phyloP scores from a whole-genome alignment of 1,139 yeast genomes.

The Meyerozyma elateridarum region DNA sequence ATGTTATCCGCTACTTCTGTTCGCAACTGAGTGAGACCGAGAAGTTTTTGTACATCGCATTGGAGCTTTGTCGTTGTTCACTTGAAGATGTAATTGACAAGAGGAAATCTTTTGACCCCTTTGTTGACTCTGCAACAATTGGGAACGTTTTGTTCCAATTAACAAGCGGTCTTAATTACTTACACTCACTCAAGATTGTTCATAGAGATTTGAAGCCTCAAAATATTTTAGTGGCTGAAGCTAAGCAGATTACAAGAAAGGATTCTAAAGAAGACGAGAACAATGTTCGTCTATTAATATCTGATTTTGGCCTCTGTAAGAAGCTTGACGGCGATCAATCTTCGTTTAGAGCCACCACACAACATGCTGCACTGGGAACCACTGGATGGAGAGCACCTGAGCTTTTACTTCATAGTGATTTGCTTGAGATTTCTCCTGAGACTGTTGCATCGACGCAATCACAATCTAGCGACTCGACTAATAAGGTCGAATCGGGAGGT shows the following conservation, averaged over 20 bases:
- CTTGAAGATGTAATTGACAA: conserved; percentile 78
- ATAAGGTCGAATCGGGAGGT: conserved; percentile 16
- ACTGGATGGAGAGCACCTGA: conserved; percentile 99
- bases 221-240: conserved; percentile 80
- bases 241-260: conserved; percentile 29
- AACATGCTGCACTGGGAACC: conserved; percentile 88
- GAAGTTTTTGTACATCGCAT: conserved; percentile 83
- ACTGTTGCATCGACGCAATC: conserved; percentile 26
- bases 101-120: conserved; percentile 20
- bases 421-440: conserved; percentile 38
- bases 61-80: conserved; percentile 87
- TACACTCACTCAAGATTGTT: conserved; percentile 87
- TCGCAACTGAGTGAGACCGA: conserved; percentile 73
- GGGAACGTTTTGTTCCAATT: conserved; percentile 68
- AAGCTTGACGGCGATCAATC: conserved; percentile 89
- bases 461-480: conserved; percentile 8
- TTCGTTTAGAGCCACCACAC: conserved; percentile 87
- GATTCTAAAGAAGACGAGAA: conserved; percentile 11
- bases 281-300: conserved; percentile 64
- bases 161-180: conserved; percentile 78
- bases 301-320: conserved; percentile 95
- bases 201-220: conserved; percentile 97
- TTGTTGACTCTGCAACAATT: conserved; percentile 21
- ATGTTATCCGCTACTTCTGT: conserved; percentile 88
- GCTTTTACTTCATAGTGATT: conserved; percentile 47